These are phyloP conservation scores for Mycena kentingensis DNA, from an alignment of 768 basidiomycete genomes.

Conservation along the genomic window DNA sequence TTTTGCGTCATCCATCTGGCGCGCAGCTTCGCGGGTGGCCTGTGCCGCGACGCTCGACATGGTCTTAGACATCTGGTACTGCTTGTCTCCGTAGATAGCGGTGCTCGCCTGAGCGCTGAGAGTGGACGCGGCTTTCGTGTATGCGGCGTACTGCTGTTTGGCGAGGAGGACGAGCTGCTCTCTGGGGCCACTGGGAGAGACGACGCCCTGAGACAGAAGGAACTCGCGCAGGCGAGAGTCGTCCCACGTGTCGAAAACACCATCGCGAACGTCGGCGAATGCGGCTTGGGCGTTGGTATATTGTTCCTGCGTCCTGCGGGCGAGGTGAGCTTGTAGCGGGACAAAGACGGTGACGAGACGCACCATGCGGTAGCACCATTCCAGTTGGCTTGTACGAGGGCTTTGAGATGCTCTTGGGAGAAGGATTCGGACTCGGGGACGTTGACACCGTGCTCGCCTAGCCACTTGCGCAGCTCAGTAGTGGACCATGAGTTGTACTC, in stretches of 20 bases:
- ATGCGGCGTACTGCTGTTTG: slow-evolving; percentile 66
- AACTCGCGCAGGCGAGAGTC: slow-evolving; percentile 81
- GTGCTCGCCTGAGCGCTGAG: slow-evolving; percentile 55
- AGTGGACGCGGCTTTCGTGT: slow-evolving; percentile 59
- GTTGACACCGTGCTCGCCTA: slow-evolving; percentile 63
- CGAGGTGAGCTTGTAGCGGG: too few relatives aligned
- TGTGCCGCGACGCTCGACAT: slow-evolving; percentile 47
- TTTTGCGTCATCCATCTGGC: slow-evolving; percentile 66
- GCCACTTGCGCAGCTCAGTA: slow-evolving; percentile 66
- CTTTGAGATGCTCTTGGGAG: slow-evolving; percentile 44
- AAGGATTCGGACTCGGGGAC: slow-evolving; percentile 49
- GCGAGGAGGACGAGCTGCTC: slow-evolving; percentile 83
- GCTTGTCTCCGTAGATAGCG: slow-evolving; percentile 49
- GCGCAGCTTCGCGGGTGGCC: slow-evolving; percentile 52
- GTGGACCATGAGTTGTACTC: slow-evolving; percentile 60
- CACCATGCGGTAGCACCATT: slow-evolving; percentile 48
- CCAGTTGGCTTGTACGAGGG: slow-evolving; percentile 67
- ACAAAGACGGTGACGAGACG: too few relatives aligned
- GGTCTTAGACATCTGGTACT: slow-evolving; percentile 41
- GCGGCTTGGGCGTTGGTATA: slow-evolving; percentile 62
- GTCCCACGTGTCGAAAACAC: slow-evolving; percentile 79
- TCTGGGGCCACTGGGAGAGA: slow-evolving; percentile 74
- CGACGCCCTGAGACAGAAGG: slow-evolving; percentile 83
- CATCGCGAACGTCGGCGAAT: slow-evolving; percentile 60
- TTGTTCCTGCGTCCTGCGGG: slow-evolving; percentile 67